These are phyloP conservation scores for Aspergillus oerlinghausenensis DNA, from an alignment of 2,329 filamentous ascomycete species.

Conservation along the genomic window DNA sequence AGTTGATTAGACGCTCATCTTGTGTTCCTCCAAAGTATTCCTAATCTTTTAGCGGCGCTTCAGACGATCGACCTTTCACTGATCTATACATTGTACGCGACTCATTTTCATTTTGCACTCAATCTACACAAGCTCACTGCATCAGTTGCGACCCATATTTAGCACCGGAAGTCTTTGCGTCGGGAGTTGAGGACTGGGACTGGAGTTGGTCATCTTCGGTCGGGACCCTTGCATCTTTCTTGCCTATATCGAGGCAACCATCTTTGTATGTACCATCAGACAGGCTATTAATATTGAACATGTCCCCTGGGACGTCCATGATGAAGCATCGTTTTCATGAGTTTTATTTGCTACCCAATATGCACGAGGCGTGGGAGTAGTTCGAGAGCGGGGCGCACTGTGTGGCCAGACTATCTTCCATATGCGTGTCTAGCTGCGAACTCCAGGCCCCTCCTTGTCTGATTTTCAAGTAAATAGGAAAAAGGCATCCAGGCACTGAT, in stretches of 20 bases:
- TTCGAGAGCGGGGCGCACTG: too few species aligned
- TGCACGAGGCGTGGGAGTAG: too few species aligned
- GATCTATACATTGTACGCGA: constrained; percentile 5
- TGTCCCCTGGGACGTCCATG: not conserved
- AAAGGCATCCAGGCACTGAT: not conserved
- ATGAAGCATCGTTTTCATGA: not conserved
- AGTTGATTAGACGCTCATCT: constrained; percentile 42
- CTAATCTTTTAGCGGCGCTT: not conserved
- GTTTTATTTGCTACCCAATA: too few species aligned
- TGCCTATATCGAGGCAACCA: not conserved
- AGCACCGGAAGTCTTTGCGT: not conserved
- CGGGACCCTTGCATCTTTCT: constrained; percentile 1
- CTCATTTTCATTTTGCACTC: constrained; percentile 5
- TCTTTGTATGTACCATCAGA: not conserved
- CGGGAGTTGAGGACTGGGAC: constrained; percentile 3
- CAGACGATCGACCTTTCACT: constrained; percentile 1
- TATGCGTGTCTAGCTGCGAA: not conserved
- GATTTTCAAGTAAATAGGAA: not conserved
- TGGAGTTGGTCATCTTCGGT: constrained; percentile 10
- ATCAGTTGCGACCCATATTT: not conserved
- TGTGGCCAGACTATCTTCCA: too few species aligned
- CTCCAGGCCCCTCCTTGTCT: not conserved
- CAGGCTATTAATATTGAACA: not conserved
- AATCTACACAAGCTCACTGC: not conserved
- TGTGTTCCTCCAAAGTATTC: not conserved